These are phyloP conservation scores for Aspergillus awamori DNA, from an alignment of 2,329 filamentous ascomycete species.

Conservation along the genomic window DNA sequence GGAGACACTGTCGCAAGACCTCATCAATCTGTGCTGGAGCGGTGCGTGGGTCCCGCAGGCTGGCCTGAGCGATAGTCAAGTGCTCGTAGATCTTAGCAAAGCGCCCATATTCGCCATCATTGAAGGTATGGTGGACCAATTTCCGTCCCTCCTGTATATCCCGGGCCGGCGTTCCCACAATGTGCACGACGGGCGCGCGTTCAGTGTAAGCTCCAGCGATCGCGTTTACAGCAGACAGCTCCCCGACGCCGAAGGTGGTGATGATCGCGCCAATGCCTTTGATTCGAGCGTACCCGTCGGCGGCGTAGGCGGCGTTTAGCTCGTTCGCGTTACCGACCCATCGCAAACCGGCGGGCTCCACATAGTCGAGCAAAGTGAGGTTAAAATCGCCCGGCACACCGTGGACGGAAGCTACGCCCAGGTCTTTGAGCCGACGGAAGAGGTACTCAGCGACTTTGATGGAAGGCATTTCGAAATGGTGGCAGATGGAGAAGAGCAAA, in stretches of 20 bases:
- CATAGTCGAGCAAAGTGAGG: conserved; percentile 67
- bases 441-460: conserved; percentile 52
- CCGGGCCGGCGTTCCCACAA: conserved; percentile 58
- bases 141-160: conserved; percentile 48
- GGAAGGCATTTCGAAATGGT: not conserved
- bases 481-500: not conserved
- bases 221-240: conserved; percentile 70
- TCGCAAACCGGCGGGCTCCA: conserved; percentile 60
- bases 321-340: conserved; percentile 73
- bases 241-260: conserved; percentile 61
- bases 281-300: conserved; percentile 34
- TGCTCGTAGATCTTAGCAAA: conserved; percentile 21
- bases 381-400: conserved; percentile 76
- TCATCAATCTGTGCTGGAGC: conserved; percentile 56
- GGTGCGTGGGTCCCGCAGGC: conserved; percentile 52
- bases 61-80: conserved; percentile 18
- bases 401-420: conserved; percentile 67
- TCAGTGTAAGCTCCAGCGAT: conserved; percentile 74
- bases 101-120: conserved; percentile 20
- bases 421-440: conserved; percentile 64
- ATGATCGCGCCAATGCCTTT: conserved; percentile 41
- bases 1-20: conserved; percentile 54
- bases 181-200: conserved; percentile 67
- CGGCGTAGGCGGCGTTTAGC: conserved; percentile 64
- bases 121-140: conserved; percentile 67